Base-by-base conservation (phyloP, 176 grass and related monocot genomes). In the Cymbopogon citratus region DNA sequence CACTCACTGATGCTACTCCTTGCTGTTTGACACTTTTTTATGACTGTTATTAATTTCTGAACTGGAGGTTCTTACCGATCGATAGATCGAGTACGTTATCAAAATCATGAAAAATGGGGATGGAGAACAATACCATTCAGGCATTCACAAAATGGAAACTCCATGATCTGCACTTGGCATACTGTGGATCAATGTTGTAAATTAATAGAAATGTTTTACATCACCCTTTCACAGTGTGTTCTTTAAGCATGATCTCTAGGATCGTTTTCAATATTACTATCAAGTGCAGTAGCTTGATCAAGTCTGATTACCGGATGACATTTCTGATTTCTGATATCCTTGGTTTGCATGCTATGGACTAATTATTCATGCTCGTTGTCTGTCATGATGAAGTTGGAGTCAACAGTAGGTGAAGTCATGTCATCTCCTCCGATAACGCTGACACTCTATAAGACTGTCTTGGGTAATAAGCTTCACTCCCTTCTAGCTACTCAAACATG, bases 341-440 rank as follows among this genome's bases (percentile, higher is more conserved):
- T 1, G 27, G 12, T 38, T 52, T 64, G 5, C n/a, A 23, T 3
- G 8, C 7, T 23, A 64, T 65, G 26, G 61, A 67, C 4, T 43
- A 19, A 12, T 69, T 29, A 34, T 49, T 23, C 14, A 7, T 63
- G 49, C 23, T 74, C 71, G 11, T 67, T 46, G 33, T 87, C 7
- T 46, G 33, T 87, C 7, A 23, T n/a, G 52, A 76, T 78, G 81
- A 66, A 94, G 94, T 45, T 89, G 73, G 90, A 87, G 34, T 94
- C 94, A 13, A 94, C 72, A 18, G 85, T 94, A 69, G 78, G 70
- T 5, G 89, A 94, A 80, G 69, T 97, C 69, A 97, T 97, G 94
- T 92, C 92, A 3, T 89, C 92, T 14, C 92, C 94, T 80, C 85
- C 94, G 18, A 90, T 97, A 64, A 94, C 92, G 38, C 72, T 97